Evolutionary conservation across 345 rosid genomes (phyloP).

Genomic region (Citrus mangshanensis): DNA sequence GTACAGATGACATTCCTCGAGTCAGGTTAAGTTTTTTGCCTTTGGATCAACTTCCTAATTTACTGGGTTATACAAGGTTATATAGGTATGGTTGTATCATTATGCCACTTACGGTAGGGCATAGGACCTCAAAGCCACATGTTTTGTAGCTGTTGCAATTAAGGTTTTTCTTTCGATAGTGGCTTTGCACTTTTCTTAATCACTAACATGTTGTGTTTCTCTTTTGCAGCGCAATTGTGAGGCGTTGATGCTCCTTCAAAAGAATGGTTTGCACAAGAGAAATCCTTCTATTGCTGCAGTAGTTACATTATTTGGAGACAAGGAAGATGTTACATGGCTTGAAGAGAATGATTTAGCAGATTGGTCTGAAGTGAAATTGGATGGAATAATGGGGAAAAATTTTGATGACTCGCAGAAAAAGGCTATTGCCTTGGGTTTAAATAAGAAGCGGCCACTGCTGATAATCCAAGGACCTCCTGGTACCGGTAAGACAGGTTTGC

Average conservation of each 20-base stretch:
- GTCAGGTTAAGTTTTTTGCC: neutral
- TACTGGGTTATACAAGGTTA: neutral
- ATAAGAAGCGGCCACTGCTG: conserved; percentile 73
- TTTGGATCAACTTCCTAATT: neutral
- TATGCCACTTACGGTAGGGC: neutral
- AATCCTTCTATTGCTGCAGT: conserved; percentile 72
- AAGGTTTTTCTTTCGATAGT: neutral
- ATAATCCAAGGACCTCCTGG: conserved; percentile 97
- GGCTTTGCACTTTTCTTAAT: conserved; percentile 7
- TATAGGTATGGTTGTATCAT: neutral
- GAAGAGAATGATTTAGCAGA: conserved; percentile 53
- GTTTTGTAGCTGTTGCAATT: neutral
- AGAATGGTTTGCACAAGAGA: conserved; percentile 84
- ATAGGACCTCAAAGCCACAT: neutral
- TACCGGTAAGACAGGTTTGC: conserved; percentile 90
- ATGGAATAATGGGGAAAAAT: conserved; percentile 36
- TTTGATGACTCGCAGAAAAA: conserved; percentile 73
- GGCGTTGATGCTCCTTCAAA: conserved; percentile 91
- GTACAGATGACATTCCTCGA: neutral
- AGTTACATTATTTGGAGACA: conserved; percentile 88
- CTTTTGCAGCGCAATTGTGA: conserved; percentile 87
- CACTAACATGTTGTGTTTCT: conserved; percentile 15
- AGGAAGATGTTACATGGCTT: conserved; percentile 69
- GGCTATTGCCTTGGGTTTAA: conserved; percentile 73
- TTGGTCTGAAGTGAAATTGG: conserved; percentile 60